Conservation (phyloP, 345 rosid species). For the Acer saccharum region DNA sequence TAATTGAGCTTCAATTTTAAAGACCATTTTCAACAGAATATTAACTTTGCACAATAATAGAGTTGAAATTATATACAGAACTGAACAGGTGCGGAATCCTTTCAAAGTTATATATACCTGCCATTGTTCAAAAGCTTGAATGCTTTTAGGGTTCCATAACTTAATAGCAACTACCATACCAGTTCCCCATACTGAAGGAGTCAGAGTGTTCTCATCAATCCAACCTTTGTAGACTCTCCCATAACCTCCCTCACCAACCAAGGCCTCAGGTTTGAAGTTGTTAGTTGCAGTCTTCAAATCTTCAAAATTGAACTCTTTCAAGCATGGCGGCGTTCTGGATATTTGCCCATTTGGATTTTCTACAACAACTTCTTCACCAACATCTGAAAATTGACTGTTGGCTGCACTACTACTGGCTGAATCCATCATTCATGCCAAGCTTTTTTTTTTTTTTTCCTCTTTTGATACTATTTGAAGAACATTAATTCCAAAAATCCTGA, state of each 20-base stretch:
- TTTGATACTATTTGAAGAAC: no score
- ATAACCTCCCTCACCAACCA: conserved; percentile 81
- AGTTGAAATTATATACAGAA: background rate
- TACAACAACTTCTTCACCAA: conserved; percentile 22
- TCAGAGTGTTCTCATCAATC: conserved; percentile 59
- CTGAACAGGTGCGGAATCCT: no score
- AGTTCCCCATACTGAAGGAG: conserved; percentile 60
- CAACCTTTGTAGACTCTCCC: conserved; percentile 79
- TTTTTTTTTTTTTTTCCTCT: no score
- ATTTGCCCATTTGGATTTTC: conserved; percentile 11
- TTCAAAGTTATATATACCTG: conserved; percentile 33
- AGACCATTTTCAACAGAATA: background rate
- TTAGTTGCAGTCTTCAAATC: conserved; percentile 59
- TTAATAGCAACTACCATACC: conserved; percentile 79
- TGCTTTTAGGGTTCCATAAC: conserved; percentile 63
- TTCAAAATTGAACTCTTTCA: conserved; percentile 51
- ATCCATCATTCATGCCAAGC: no score
- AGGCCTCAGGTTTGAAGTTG: conserved; percentile 57
- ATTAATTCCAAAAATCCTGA: no score
- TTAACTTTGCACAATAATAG: background rate
- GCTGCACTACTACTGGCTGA: no score
- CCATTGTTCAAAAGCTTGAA: conserved; percentile 80
- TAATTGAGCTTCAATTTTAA: conserved; percentile 12
- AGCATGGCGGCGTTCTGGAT: conserved; percentile 20
- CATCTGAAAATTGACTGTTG: conserved; percentile 6